Conservation (phyloP, 495 filamentous ascomycete genomes). For the Penicillium herquei region DNA sequence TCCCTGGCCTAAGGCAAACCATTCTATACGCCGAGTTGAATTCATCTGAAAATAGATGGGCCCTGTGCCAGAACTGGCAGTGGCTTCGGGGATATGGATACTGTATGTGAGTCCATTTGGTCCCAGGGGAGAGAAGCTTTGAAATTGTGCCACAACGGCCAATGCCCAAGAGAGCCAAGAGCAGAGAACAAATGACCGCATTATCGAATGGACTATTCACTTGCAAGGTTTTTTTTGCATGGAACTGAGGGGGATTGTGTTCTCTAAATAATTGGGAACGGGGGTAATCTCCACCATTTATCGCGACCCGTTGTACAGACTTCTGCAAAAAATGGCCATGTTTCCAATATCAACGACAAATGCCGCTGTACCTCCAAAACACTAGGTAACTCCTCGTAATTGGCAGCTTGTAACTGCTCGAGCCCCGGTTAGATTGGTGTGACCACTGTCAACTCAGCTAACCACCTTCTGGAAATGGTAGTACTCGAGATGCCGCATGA, state of each 20-base stretch:
- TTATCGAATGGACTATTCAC: background rate
- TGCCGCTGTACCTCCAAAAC: background rate
- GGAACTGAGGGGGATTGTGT: background rate
- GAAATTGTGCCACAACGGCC: constrained; percentile 21
- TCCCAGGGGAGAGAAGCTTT: constrained; percentile 23
- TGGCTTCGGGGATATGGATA: constrained; percentile 31
- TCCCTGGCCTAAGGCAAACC: constrained; percentile 68
- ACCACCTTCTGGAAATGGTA: constrained; percentile 2
- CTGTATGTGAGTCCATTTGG: constrained; percentile 31
- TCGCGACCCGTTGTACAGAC: background rate
- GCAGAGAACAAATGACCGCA: background rate
- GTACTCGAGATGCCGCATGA: constrained; percentile 2
- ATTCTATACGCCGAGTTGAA: constrained; percentile 57
- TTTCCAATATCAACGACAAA: constrained; percentile 4
- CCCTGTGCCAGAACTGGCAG: constrained; percentile 23
- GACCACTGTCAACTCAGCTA: background rate
- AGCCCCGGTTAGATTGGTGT: background rate
- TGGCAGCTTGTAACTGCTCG: background rate
- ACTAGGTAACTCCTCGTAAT: background rate
- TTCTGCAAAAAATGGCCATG: constrained; percentile 1
- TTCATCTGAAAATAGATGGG: constrained; percentile 64
- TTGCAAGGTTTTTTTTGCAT: background rate
- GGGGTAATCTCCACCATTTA: background rate
- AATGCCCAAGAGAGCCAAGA: constrained; percentile 1
- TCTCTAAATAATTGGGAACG: background rate